Conservation (phyloP, 2,329 filamentous ascomycete species). For the Allantophomopsis lycopodina region DNA sequence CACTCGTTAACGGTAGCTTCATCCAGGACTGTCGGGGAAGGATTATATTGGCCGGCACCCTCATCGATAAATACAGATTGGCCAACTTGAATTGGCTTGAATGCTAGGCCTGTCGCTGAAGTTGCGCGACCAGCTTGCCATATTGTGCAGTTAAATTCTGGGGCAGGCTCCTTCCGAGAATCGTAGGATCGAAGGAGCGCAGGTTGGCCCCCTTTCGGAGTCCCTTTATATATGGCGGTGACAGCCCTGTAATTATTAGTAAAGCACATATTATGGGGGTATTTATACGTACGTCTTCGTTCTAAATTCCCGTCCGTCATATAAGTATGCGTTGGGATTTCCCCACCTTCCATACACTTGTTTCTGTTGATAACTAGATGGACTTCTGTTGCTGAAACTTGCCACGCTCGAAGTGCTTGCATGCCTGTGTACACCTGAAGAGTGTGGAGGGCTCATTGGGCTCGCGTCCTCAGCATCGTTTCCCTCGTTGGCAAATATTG, state of each 20-base stretch:
- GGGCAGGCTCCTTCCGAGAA: conserved; percentile 77
- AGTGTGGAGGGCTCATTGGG: conserved; percentile 27
- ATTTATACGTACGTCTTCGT: conserved; percentile 68
- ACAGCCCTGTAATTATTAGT: conserved; percentile 49
- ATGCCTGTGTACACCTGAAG: conserved; percentile 39
- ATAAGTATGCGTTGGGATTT: conserved; percentile 75
- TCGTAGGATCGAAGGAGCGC: conserved; percentile 86
- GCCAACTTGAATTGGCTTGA: conserved; percentile 90
- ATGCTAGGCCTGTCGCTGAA: conserved; percentile 77
- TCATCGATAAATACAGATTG: conserved; percentile 93
- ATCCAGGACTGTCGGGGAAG: conserved; percentile 70
- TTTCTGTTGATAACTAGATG: conserved; percentile 37
- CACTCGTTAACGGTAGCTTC: conserved; percentile 89
- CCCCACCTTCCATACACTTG: conserved; percentile 50
- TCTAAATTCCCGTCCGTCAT: conserved; percentile 72
- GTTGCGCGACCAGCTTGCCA: conserved; percentile 98
- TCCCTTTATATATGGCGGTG: conserved; percentile 82
- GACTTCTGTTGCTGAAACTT: conserved; percentile 62
- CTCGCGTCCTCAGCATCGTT: conserved; percentile 47
- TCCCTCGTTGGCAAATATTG: conserved; percentile 65
- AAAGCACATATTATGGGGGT: too few species aligned
- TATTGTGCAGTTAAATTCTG: conserved; percentile 87
- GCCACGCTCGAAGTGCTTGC: conserved; percentile 70
- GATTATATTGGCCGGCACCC: conserved; percentile 84
- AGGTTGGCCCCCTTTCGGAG: conserved; percentile 50